Percentiles rank a stretch among this genome's conserved stretches.
phyloP scores from a whole-genome alignment of 2,329 filamentous ascomycete genomes.

The Botryotinia globosa region DNA sequence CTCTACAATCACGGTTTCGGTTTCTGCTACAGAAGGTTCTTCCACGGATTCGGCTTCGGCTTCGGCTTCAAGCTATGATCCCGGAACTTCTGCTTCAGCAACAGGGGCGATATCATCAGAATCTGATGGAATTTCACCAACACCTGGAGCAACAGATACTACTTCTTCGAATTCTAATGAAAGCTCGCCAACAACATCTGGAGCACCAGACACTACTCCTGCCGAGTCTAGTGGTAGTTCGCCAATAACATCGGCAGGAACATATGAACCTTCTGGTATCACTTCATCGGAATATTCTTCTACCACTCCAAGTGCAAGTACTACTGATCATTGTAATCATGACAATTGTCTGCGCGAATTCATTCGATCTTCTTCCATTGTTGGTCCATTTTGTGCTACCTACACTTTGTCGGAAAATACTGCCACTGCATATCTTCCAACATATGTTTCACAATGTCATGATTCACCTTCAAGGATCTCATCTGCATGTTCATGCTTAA shows the following conservation, averaged over 20 bases:
- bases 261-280: conserved; percentile 10
- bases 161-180: background rate
- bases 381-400: conserved; percentile 30
- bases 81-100: conserved; percentile 1
- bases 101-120: background rate
- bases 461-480: conserved; percentile 29
- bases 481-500: conserved; percentile 32
- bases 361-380: conserved; percentile 25
- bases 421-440: conserved; percentile 27
- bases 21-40: conserved; percentile 9
- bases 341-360: conserved; percentile 34
- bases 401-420: conserved; percentile 30
- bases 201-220: background rate
- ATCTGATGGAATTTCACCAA: background rate
- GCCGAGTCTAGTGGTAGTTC: background rate
- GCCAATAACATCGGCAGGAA: background rate
- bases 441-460: conserved; percentile 30
- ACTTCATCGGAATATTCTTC: background rate
- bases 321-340: conserved; percentile 26
- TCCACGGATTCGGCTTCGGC: background rate
- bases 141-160: background rate
- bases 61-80: conserved; percentile 18
- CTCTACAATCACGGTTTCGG: conserved; percentile 9
- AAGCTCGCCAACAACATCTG: background rate
- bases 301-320: conserved; percentile 11